Percentiles rank a stretch among this genome's conserved stretches.
phyloP scores from a whole-genome alignment of 441 rosid species.

The Geranium incanum region DNA sequence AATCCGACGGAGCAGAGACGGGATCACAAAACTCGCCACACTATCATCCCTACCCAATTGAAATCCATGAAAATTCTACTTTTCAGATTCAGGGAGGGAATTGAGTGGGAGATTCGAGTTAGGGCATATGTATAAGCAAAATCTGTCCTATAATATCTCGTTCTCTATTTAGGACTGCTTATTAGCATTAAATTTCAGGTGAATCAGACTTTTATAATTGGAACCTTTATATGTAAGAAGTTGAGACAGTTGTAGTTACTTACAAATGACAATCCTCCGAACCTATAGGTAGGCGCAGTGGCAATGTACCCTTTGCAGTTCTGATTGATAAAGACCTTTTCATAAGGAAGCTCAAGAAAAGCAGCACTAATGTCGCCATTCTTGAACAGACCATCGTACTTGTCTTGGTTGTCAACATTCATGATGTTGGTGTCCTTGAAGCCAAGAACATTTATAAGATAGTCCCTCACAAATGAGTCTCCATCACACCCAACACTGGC shows the following conservation, averaged over 20 bases:
- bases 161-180: no score
- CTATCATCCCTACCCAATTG: no score
- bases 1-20: no score
- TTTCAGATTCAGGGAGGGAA: no score
- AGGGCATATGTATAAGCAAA: no score
- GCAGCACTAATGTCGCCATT: neutral
- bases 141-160: no score
- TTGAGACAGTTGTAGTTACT: neutral
- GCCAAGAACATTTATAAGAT: neutral
- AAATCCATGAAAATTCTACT: no score
- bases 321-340: constrained; percentile 12
- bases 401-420: neutral
- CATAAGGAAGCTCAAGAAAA: constrained; percentile 19
- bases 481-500: constrained; percentile 13
- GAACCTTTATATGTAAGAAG: constrained; percentile 28
- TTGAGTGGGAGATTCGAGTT: no score
- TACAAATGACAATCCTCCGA: constrained; percentile 19
- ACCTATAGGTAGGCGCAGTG: constrained; percentile 11
- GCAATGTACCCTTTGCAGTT: constrained; percentile 15
- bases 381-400: constrained; percentile 2
- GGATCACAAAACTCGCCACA: no score
- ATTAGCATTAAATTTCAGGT: no score
- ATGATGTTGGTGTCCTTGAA: neutral
- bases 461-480: constrained; percentile 10
- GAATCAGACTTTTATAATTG: constrained; percentile 6